Percentiles rank a stretch among this genome's conserved stretches.
Conservation (phyloP, 2,329 filamentous ascomycete species). For the Xylariaceae sp. region DNA sequence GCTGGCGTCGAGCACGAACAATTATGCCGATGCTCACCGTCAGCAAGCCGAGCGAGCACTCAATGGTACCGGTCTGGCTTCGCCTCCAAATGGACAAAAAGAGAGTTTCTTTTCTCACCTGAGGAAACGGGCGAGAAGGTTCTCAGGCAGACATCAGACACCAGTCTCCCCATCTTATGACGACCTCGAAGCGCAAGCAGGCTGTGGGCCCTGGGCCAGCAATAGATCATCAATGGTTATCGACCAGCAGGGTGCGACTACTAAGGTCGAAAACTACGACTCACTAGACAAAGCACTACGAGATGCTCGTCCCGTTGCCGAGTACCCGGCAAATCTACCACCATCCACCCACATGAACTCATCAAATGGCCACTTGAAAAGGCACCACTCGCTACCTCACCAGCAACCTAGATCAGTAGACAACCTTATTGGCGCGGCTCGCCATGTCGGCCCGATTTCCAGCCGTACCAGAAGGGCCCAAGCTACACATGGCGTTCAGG, state of each 20-base stretch:
- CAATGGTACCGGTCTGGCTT: constrained; percentile 75
- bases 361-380: constrained; percentile 52
- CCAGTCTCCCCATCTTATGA: constrained; percentile 75
- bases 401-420: constrained; percentile 62
- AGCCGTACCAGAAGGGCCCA: constrained; percentile 77
- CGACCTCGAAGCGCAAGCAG: constrained; percentile 88
- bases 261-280: constrained; percentile 55
- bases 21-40: constrained; percentile 85
- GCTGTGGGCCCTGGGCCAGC: constrained; percentile 83
- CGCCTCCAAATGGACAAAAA: constrained; percentile 75
- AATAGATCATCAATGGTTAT: constrained; percentile 81
- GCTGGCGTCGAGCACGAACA: constrained; percentile 84
- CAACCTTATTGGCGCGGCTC: constrained; percentile 54
- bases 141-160: constrained; percentile 86
- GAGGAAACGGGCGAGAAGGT: constrained; percentile 83
- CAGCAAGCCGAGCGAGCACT: constrained; percentile 88
- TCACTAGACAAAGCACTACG: constrained; percentile 55
- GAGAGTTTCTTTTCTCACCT: constrained; percentile 98
- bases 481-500: constrained; percentile 71
- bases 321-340: constrained; percentile 41
- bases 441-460: constrained; percentile 60
- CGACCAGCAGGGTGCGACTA: constrained; percentile 49
- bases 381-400: constrained; percentile 61
- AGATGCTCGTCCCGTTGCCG: constrained; percentile 48
- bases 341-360: constrained; percentile 50